These are phyloP conservation scores for Nidularia sp. DNA, from an alignment of 768 basidiomycete species.

Conservation along the genomic window DNA sequence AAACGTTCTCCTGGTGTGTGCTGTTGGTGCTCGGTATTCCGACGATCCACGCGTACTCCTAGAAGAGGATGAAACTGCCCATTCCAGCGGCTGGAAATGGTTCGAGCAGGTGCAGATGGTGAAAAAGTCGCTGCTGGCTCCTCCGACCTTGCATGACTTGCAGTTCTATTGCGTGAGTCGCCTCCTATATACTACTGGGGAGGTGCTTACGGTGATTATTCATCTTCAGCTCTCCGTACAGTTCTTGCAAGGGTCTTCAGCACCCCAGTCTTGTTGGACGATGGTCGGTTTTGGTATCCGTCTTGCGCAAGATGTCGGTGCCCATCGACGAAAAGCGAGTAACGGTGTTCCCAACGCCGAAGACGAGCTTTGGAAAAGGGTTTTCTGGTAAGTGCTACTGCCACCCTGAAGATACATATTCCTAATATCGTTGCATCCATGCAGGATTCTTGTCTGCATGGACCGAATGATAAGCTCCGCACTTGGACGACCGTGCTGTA, in stretches of 20 bases:
- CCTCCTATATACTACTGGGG: neutral
- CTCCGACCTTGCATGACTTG: conserved; percentile 69
- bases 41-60: conserved; percentile 53
- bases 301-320: conserved; percentile 74
- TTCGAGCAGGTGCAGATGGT: conserved; percentile 67
- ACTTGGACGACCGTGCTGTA: conserved; percentile 70
- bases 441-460: conserved; percentile 52
- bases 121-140: conserved; percentile 55
- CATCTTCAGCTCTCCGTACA: conserved; percentile 42
- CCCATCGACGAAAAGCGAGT: conserved; percentile 46
- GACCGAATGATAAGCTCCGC: conserved; percentile 48
- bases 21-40: conserved; percentile 56
- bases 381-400: conserved; percentile 45
- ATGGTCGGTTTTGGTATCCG: conserved; percentile 70
- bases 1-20: conserved; percentile 67
- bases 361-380: conserved; percentile 73
- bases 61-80: conserved; percentile 29
- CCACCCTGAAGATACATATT: neutral
- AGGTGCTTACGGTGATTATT: neutral
- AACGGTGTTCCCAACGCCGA: conserved; percentile 38
- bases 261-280: conserved; percentile 66
- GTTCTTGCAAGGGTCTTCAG: conserved; percentile 53
- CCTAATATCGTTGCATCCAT: neutral
- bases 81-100: conserved; percentile 62
- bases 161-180: conserved; percentile 58